phyloP scores from a whole-genome alignment of 345 rosid species.

The Mangifera indica region DNA sequence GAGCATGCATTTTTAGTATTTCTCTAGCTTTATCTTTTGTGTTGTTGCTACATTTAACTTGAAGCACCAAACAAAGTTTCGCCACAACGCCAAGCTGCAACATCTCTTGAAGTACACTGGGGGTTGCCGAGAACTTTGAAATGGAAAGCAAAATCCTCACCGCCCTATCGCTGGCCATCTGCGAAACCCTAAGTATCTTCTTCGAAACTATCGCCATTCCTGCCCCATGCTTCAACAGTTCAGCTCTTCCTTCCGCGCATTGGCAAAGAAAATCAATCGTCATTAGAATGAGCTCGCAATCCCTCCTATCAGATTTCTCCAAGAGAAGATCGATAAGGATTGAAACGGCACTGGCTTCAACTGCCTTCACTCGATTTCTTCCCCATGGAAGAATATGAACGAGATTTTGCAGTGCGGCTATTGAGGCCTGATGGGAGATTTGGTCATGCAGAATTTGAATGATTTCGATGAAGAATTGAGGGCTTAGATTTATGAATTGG shows the following conservation, averaged over 20 bases:
- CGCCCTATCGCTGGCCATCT: conserved; percentile 56
- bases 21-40: conserved; percentile 62
- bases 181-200: conserved; percentile 74
- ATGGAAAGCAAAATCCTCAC: conserved; percentile 60
- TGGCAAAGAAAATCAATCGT: conserved; percentile 57
- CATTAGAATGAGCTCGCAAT: conserved; percentile 46
- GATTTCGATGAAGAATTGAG: conserved; percentile 45
- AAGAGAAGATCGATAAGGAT: conserved; percentile 66
- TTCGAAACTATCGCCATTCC: conserved; percentile 72
- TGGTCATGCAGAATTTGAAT: conserved; percentile 48
- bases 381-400: conserved; percentile 55
- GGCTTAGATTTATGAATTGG: conserved; percentile 38
- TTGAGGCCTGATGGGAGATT: conserved; percentile 59
- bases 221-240: conserved; percentile 57
- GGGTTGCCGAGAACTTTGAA: conserved; percentile 57
- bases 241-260: conserved; percentile 80
- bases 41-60: conserved; percentile 44
- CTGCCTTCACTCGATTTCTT: conserved; percentile 66
- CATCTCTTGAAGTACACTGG: conserved; percentile 57
- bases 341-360: conserved; percentile 53
- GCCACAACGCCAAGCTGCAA: conserved; percentile 67
- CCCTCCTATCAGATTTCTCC: conserved; percentile 49
- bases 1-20: conserved; percentile 61
- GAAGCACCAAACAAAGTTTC: conserved; percentile 66
- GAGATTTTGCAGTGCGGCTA: conserved; percentile 54